Conservation (phyloP, 768 basidiomycete species). For the Calocera cornea region DNA sequence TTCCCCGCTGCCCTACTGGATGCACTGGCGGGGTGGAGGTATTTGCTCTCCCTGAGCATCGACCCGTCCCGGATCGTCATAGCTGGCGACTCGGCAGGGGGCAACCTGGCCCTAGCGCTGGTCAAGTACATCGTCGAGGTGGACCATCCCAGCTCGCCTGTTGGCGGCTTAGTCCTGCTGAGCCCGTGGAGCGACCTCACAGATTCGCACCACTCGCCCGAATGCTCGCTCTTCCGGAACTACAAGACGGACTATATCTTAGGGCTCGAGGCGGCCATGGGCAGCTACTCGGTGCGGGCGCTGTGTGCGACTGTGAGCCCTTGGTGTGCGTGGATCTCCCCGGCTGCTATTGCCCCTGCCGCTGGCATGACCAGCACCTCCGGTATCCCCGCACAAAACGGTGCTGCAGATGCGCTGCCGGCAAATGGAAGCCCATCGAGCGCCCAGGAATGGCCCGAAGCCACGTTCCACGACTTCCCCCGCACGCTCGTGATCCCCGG, state of each 20-base stretch:
- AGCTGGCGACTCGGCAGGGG: conserved; percentile 67
- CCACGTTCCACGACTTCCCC: conserved; percentile 44
- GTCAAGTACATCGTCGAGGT: conserved; percentile 21
- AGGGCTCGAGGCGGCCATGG: conserved; percentile 10
- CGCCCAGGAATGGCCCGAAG: conserved; percentile 20
- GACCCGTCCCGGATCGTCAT: conserved; percentile 47
- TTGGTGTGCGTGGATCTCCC: conserved; percentile 46
- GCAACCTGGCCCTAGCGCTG: conserved; percentile 40
- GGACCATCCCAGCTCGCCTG: not conserved
- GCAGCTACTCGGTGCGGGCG: conserved; percentile 19
- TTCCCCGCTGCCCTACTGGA: conserved; percentile 70
- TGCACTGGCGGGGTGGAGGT: conserved; percentile 56
- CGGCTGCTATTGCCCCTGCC: conserved; percentile 28
- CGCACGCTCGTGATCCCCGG: conserved; percentile 46
- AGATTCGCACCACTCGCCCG: conserved; percentile 22
- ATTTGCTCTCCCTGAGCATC: conserved; percentile 49
- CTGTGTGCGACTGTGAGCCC: conserved; percentile 34
- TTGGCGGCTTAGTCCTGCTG: conserved; percentile 36
- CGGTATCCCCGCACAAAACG: too few relatives aligned
- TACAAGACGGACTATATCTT: conserved; percentile 19
- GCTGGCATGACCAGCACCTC: not conserved
- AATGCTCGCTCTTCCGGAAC: conserved; percentile 29
- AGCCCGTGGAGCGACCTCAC: conserved; percentile 44
- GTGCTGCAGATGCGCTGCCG: too few relatives aligned
- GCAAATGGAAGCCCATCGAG: not conserved